Evolutionary conservation across 768 basidiomycete species (phyloP).

Genomic region (Phanerochaete carnosa): DNA sequence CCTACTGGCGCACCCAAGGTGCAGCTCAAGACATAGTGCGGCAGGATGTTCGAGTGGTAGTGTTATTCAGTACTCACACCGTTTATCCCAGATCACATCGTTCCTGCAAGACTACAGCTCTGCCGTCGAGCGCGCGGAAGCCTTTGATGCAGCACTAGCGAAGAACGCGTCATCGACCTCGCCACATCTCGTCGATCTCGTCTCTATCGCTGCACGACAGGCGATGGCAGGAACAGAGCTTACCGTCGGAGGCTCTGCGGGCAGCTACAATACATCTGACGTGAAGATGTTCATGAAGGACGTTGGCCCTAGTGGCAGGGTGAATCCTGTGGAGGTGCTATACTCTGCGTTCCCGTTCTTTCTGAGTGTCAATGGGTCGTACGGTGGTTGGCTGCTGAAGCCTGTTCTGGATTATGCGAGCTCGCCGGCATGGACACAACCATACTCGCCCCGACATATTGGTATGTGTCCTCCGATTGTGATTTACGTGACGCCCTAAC

Average conservation of each 20-base stretch:
- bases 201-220: slow-evolving; percentile 25
- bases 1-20: slow-evolving; percentile 15
- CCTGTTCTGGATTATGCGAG: slow-evolving; percentile 27
- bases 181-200: slow-evolving; percentile 20
- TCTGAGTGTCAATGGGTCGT: slow-evolving; percentile 28
- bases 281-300: slow-evolving; percentile 24
- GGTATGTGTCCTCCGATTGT: slow-evolving; percentile 15
- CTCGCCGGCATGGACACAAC: slow-evolving; percentile 12
- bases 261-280: slow-evolving; percentile 22
- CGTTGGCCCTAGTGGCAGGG: slow-evolving; percentile 21
- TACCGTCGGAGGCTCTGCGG: slow-evolving; percentile 11
- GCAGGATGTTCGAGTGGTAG: neutral
- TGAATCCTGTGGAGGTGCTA: slow-evolving; percentile 31
- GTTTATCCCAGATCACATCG: slow-evolving; percentile 13
- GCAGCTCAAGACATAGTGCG: slow-evolving; percentile 4
- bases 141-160: slow-evolving; percentile 21
- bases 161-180: slow-evolving; percentile 20
- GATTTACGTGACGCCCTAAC: no score
- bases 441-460: slow-evolving; percentile 26
- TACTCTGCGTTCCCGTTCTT: slow-evolving; percentile 28
- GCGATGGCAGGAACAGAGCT: slow-evolving; percentile 25
- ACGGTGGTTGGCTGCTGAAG: slow-evolving; percentile 21
- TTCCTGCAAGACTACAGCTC: slow-evolving; percentile 19
- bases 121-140: slow-evolving; percentile 15
- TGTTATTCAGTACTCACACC: neutral